These are phyloP conservation scores for Colletotrichum lindemuthianum DNA, from an alignment of 2,329 filamentous ascomycete genomes.

Conservation along the genomic window DNA sequence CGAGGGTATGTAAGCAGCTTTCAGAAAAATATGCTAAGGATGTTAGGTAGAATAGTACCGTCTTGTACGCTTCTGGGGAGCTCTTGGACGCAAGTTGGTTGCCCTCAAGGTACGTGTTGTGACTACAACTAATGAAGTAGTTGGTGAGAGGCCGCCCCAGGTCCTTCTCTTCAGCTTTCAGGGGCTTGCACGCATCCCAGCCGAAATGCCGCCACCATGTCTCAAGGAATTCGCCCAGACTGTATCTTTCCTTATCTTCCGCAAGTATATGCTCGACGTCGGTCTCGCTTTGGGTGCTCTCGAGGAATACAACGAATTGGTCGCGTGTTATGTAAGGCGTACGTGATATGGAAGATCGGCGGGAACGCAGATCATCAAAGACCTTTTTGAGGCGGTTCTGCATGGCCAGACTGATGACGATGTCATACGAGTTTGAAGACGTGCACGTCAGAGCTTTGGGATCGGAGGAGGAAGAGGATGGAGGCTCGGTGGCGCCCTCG, in stretches of 20 bases:
- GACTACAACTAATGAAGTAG: constrained; percentile 94
- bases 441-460: constrained; percentile 18
- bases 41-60: constrained; percentile 62
- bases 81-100: constrained; percentile 85
- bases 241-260: constrained; percentile 54
- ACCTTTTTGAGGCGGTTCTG: constrained; percentile 58
- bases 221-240: constrained; percentile 60
- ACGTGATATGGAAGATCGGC: constrained; percentile 43
- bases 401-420: constrained; percentile 60
- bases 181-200: constrained; percentile 56
- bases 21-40: too few relatives aligned
- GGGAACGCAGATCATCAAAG: constrained; percentile 56
- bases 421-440: constrained; percentile 38
- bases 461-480: constrained; percentile 26
- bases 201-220: constrained; percentile 56
- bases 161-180: constrained; percentile 60
- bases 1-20: constrained; percentile 16
- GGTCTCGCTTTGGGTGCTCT: constrained; percentile 57
- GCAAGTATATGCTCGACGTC: constrained; percentile 42
- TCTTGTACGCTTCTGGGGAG: constrained; percentile 80
- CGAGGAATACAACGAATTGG: constrained; percentile 61
- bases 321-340: constrained; percentile 45
- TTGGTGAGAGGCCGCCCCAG: constrained; percentile 78
- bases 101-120: constrained; percentile 92
- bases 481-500: constrained; percentile 30